These are phyloP conservation scores for Thalassiosira livingstoniorum DNA, from an alignment of 352 stramenopile genomes.

Conservation along the genomic window DNA sequence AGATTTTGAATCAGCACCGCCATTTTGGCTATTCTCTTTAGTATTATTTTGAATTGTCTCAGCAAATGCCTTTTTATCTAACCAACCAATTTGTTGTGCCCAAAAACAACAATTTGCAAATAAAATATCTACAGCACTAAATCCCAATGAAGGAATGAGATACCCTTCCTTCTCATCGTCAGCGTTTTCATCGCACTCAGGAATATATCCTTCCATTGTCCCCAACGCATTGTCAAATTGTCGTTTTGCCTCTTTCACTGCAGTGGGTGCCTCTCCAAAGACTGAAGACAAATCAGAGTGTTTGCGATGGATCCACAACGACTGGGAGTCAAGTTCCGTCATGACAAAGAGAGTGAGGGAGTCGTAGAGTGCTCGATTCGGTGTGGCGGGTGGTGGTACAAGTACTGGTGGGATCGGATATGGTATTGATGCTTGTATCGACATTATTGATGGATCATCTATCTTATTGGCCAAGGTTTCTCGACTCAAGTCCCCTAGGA, in stretches of 20 bases:
- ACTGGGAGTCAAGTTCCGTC: conserved; percentile 78
- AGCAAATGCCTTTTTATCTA: conserved; percentile 15
- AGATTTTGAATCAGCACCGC: not conserved
- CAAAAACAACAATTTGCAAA: conserved; percentile 80
- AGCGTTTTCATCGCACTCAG: conserved; percentile 1
- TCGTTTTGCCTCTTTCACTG: conserved; percentile 64
- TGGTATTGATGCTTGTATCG: not conserved
- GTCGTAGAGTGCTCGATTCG: conserved; percentile 69
- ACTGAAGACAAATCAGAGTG: conserved; percentile 63
- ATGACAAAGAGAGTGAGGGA: conserved; percentile 58
- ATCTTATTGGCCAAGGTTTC: conserved; percentile 11
- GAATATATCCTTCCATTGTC: conserved; percentile 40
- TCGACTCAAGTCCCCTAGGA: conserved; percentile 68
- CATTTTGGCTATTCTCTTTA: conserved; percentile 27
- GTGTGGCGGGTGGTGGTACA: conserved; percentile 65
- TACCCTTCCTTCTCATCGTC: not conserved
- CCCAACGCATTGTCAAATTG: conserved; percentile 71
- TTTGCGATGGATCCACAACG: conserved; percentile 81
- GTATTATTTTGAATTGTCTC: not conserved
- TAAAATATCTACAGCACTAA: conserved; percentile 78
- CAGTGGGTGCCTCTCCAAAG: conserved; percentile 67
- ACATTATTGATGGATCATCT: not conserved
- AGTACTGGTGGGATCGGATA: conserved; percentile 31
- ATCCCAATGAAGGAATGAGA: conserved; percentile 37
- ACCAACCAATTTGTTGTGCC: conserved; percentile 72